Base-by-base conservation (phyloP, 2,329 filamentous ascomycete species). In the Xylariales sp. region DNA sequence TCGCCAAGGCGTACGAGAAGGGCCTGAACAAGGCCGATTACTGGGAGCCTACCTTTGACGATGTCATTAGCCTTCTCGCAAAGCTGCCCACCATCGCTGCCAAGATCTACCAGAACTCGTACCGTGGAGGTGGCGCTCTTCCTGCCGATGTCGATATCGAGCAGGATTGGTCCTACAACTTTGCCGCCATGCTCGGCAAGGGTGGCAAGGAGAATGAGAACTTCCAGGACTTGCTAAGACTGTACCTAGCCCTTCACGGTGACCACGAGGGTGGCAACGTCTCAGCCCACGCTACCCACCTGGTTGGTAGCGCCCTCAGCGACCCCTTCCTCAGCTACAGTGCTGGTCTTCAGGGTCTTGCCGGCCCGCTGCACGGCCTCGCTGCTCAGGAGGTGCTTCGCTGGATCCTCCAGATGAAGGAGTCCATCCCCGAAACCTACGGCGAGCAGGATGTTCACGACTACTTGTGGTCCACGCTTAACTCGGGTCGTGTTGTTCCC, bases 151-250 rank as follows among this genome's bases (percentile, higher is more conserved):
- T 94, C 34, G 90, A 98, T 54, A 65, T 79, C 41, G 76, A 85
- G 51, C 88, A 96, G 67, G 93, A 98, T 66, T 98, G 93, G 93
- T 85, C 90, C 1, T 95, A 96, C 75, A 98, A 98, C 76, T 98
- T 96, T 57, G 93, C 93, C 31, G 87, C 89, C 49, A 89, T 97
- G 81, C 78, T 97, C 38, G 91, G 91, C 57, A 95, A 94, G 70
- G 79, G 83, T 35, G 88, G 89, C 50, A 80, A 84, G 63, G 74
- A 95, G 65, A 84, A 97, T 53, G 87, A 90, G 67, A 85, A 87
- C 61, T 95, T 98, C 76, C 91, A 97, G 61, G 93, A 98, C 56
- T 76, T 98, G 15, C 77, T 98, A 46, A 81, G 93, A 52, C 72
- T 98, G 21, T 98, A 98, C 67, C 81, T 98, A 17, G 91, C 93